phyloP scores from a whole-genome alignment of 2,329 filamentous ascomycete species.

The Cladosporium sp. region DNA sequence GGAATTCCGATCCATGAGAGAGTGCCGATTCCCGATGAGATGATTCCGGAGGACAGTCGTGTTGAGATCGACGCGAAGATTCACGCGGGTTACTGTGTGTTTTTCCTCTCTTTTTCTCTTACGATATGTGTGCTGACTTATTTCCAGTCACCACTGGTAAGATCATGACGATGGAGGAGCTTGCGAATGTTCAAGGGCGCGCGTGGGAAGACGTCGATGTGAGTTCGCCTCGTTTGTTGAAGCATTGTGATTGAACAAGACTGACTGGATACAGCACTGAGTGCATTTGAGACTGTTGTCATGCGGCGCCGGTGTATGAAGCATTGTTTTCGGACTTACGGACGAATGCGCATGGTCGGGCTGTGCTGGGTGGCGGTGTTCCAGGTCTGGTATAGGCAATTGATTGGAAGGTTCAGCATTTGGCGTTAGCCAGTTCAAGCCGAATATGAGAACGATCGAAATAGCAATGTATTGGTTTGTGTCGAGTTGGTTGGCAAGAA shows the following conservation, averaged over 20 bases:
- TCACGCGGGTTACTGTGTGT: slow-evolving; percentile 73
- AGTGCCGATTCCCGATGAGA: slow-evolving; percentile 83
- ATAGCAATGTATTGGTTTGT: no score
- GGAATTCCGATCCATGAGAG: slow-evolving; percentile 84
- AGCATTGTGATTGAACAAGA: background rate
- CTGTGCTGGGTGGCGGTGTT: no score
- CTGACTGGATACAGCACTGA: slow-evolving; percentile 4
- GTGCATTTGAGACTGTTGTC: no score
- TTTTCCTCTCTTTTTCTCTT: background rate
- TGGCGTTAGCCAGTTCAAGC: no score
- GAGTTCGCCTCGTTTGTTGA: background rate
- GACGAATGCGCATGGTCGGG: no score
- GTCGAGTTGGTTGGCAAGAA: no score
- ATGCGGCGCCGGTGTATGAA: no score
- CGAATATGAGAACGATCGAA: no score
- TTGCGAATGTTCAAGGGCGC: slow-evolving; percentile 77
- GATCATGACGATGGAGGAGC: slow-evolving; percentile 78
- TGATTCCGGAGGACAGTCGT: slow-evolving; percentile 88
- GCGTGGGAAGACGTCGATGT: slow-evolving; percentile 73
- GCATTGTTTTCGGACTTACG: no score
- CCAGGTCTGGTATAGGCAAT: no score
- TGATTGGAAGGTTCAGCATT: no score
- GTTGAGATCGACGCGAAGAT: slow-evolving; percentile 99
- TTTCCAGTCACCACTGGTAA: slow-evolving; percentile 70
- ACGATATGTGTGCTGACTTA: background rate